Evolutionary conservation across 805 yeast species (phyloP).

Genomic region (Saturnispora diversa): DNA sequence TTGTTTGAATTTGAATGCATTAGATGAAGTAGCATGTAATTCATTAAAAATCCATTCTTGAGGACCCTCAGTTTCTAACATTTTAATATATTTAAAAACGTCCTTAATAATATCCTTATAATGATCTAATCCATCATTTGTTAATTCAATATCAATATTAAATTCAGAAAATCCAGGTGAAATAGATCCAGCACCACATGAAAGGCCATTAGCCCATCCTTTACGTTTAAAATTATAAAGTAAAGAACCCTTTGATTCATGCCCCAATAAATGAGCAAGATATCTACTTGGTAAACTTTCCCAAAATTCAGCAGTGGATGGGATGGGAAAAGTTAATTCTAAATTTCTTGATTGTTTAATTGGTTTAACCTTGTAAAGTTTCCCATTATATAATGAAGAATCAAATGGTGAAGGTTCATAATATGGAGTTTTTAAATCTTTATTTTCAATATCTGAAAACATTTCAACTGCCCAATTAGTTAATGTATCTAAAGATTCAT

Average conservation of each 20-base stretch:
- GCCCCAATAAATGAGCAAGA: constrained; percentile 79
- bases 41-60: constrained; percentile 79
- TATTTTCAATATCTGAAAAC: constrained; percentile 57
- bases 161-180: constrained; percentile 64
- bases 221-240: constrained; percentile 57
- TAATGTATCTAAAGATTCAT: constrained; percentile 66
- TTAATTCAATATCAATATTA: constrained; percentile 64
- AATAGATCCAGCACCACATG: constrained; percentile 62
- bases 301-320: constrained; percentile 65
- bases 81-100: constrained; percentile 64
- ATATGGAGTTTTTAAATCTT: constrained; percentile 35
- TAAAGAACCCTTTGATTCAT: constrained; percentile 84
- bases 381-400: constrained; percentile 40
- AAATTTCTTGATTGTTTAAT: constrained; percentile 71
- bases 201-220: constrained; percentile 75
- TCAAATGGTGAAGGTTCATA: constrained; percentile 43
- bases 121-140: constrained; percentile 58
- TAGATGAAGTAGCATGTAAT: constrained; percentile 54
- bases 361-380: constrained; percentile 61
- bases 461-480: constrained; percentile 60
- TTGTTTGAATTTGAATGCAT: constrained; percentile 74
- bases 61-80: constrained; percentile 52
- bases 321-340: constrained; percentile 62
- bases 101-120: constrained; percentile 53
- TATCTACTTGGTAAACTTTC: constrained; percentile 62